phyloP scores from a whole-genome alignment of 1,139 yeast genomes.

The Geotrichum australiense region DNA sequence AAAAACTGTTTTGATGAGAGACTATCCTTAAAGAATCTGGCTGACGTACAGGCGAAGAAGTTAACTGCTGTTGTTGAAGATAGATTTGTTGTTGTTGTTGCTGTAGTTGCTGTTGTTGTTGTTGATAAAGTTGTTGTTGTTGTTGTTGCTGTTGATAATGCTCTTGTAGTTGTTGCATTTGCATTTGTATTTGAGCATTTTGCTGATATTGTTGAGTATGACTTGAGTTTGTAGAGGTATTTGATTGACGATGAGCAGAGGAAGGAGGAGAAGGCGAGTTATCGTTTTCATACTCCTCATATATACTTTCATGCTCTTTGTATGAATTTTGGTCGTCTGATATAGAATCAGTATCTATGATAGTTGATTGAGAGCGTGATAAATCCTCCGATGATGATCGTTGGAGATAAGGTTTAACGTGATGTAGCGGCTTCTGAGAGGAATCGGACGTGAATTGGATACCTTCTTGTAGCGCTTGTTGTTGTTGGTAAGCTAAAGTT shows the following conservation, averaged over 20 bases:
- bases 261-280: not conserved
- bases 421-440: conserved; percentile 9
- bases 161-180: not conserved
- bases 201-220: no score
- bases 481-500: conserved; percentile 6
- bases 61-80: not conserved
- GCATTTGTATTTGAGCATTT: no score
- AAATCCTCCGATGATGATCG: conserved; percentile 12
- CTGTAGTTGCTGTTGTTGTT: no score
- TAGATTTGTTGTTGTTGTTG: no score
- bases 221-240: no score
- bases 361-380: conserved; percentile 18
- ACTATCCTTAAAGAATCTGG: conserved; percentile 10
- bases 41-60: conserved; percentile 6
- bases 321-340: conserved; percentile 16
- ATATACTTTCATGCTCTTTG: conserved; percentile 18
- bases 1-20: conserved; percentile 11
- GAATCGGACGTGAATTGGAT: conserved; percentile 14
- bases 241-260: no score
- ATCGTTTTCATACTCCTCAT: conserved; percentile 15
- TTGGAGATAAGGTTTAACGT: conserved; percentile 13
- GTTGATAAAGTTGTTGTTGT: not conserved
- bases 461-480: conserved; percentile 17
- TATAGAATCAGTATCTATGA: conserved; percentile 19
- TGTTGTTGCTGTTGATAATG: conserved; percentile 3